phyloP scores from a whole-genome alignment of 202 grass and related monocot species.

The Bolboschoenoplectus hybrid region DNA sequence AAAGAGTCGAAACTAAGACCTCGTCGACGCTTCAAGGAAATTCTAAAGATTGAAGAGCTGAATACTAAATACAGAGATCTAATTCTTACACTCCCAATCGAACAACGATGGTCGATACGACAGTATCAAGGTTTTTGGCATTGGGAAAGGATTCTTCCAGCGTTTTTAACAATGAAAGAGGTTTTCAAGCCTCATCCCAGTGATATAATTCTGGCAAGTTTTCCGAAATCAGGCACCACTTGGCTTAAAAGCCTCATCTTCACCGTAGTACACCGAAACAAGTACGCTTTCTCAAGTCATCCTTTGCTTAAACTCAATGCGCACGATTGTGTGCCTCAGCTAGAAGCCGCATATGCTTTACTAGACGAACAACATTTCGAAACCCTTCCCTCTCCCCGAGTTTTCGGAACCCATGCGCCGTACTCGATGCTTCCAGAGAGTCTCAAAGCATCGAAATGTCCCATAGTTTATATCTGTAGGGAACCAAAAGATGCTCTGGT shows the following conservation, averaged over 20 bases:
- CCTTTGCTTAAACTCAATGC: no score
- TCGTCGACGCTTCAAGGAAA: background rate
- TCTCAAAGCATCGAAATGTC: background rate
- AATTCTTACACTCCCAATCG: no score
- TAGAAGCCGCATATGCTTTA: no score
- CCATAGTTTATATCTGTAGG: conserved; percentile 47
- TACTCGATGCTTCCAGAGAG: conserved; percentile 38
- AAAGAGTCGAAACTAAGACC: background rate
- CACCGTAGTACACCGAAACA: background rate
- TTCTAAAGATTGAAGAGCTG: no score
- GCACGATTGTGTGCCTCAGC: no score
- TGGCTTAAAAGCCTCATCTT: conserved; percentile 14
- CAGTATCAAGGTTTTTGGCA: conserved; percentile 37
- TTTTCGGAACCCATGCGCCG: conserved; percentile 45
- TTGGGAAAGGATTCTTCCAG: background rate
- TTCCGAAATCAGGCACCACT: conserved; percentile 47
- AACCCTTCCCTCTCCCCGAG: background rate
- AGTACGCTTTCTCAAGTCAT: no score
- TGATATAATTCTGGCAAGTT: conserved; percentile 40
- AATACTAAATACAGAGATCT: no score
- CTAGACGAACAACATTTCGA: no score
- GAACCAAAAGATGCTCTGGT: conserved; percentile 62
- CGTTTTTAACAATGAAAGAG: background rate
- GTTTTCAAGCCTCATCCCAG: conserved; percentile 12
- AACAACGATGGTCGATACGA: background rate